Evolutionary conservation across 805 yeast species (phyloP), one percentile per base, ranked within the genome.

Genomic region (Ogataea degrootiae): DNA sequence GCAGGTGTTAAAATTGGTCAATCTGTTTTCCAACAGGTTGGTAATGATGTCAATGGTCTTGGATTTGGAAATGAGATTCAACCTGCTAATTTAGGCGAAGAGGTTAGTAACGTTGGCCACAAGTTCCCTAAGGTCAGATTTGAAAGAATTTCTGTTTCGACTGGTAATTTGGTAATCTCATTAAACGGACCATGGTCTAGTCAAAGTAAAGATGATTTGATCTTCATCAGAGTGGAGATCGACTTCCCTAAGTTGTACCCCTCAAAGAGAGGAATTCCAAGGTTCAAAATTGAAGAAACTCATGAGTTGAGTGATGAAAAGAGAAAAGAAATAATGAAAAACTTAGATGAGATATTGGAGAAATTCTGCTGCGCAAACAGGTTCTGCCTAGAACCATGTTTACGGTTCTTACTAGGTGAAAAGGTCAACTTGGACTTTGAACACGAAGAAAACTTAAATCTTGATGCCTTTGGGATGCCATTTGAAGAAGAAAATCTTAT

Each of bases 81-180:
- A 53, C 78, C 82, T 0, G 68, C 83, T 22, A 89, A 88, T 59
- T 66, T 92, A 23, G 97, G 96, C 6, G 97, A 91, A 64, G 99
- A 92, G 64, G 90, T 94, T 1, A 85, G 95, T 53, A 72, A 79
- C 16, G 89, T 90, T 6, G 96, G 96, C 2, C 90, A 85, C 56
- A 87, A 87, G 56, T 90, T 91, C 61, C 96, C 97, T 1, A 88
- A 85, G 55, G 76, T 94, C 3, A 70, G 83, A 2, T 90, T 94
- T 63, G 98, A 92, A 60, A 82, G 82, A 55, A 90, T 94, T 6
- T 83, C 94, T 2, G 96, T 92, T 0, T 80, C 95, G 0, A 85
- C 96, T 0, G 97, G 98, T 37, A 81, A 75, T 31, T 69, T 91
- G 47, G 80, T 82, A 3, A 65, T 94, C 12, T 82, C 95, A n/a